Conservation (phyloP, 1,284 basidiomycete species). For the Pseudomicrostroma phylloplanum region DNA sequence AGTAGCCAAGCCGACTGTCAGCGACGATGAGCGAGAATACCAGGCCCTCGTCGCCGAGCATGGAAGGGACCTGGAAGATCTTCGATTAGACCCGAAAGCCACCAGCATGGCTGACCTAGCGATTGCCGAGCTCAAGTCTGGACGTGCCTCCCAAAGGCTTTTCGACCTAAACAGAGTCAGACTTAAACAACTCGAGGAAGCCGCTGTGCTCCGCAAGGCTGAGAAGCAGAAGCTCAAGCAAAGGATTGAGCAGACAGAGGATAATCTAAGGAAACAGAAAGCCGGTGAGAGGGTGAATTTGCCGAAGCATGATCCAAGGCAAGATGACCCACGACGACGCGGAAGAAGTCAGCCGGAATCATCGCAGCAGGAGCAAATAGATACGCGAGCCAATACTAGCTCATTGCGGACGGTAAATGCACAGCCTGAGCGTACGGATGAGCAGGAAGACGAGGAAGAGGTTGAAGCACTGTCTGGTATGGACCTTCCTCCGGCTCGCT, state of each 20-base stretch:
- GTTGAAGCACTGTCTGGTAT: neutral
- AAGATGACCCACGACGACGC: neutral
- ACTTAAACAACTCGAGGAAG: neutral
- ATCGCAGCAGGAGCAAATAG: neutral
- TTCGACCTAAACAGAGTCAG: neutral
- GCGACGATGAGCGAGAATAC: conserved; percentile 4
- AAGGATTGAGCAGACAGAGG: neutral
- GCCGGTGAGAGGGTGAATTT: neutral
- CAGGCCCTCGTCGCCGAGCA: conserved; percentile 1
- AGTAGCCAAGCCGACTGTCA: neutral
- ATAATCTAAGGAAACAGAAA: neutral
- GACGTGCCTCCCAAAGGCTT: neutral
- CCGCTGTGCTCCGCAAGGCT: neutral
- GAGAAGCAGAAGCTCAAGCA: neutral
- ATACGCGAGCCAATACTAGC: neutral
- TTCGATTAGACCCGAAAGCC: neutral
- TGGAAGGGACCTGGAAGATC: neutral
- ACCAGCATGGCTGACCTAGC: conserved; percentile 5
- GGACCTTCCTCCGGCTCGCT: neutral
- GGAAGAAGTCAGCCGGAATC: neutral
- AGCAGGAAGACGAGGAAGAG: neutral
- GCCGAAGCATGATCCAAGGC: neutral
- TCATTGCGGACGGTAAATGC: neutral
- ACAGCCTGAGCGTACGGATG: neutral
- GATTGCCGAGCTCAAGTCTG: neutral